Evolutionary conservation across 352 stramenopile genomes (phyloP), one percentile per base, ranked within the genome.

Genomic region (Phytophthora pinifolia): DNA sequence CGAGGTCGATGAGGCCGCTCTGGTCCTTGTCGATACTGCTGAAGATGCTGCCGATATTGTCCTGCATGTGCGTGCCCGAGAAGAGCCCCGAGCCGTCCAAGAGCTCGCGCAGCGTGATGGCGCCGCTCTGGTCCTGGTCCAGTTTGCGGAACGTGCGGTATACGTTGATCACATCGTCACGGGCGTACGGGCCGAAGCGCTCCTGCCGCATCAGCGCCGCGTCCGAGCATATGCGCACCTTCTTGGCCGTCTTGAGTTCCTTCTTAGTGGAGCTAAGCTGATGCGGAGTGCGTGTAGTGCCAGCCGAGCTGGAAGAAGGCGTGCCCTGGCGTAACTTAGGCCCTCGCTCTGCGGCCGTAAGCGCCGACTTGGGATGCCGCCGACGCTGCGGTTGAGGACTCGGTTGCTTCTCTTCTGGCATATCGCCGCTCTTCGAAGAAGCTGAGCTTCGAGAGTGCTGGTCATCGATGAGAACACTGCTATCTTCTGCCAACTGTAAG

Each of bases 11-110:
- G 18, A 82, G 70, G 15, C 83, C 83, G 54, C 82, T 93, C 14
- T 87, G 70, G 54, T 93, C 80, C 33, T 72, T 61, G 59, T 93
- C 83, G 45, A 93, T 77, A 33, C 76, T 86, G 49, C 67, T 81
- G 62, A 93, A 93, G 43, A 93, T 87, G 25, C 83, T 82, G 42
- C 74, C 73, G 2, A 89, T 59, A 27, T 89, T 88, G 14, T 88
- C 75, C 14, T 85, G 77, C 60, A 89, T 67, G 17, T 88, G 69
- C 2, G 70, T 75, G 8, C 79, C 78, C 0, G 74, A 65, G 54
- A 89, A 87, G 13, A 89, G 60, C 10, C 74, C 77, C 1, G 76
- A 68, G n/a, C 74, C 78, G 14, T 82, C 64, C 5, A 86, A 54
- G 0, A 93, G 58, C 42, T 93, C 83, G 0, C 62, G 62, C 18